phyloP scores from a whole-genome alignment of 345 rosid genomes.

The Gossypium rotundifolium region DNA sequence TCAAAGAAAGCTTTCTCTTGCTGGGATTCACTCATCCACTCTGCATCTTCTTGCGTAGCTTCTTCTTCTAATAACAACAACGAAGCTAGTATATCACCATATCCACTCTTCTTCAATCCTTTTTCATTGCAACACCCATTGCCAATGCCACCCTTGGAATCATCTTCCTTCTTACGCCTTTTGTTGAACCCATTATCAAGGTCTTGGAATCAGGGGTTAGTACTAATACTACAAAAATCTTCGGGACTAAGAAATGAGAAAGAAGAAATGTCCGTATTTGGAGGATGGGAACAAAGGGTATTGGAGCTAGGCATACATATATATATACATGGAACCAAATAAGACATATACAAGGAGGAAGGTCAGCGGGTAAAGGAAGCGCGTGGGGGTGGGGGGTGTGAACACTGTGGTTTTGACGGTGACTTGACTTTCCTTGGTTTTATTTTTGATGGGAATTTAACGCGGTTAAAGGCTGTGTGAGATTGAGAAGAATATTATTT shows the following conservation, averaged over 20 bases:
- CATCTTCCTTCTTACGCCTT: conserved; percentile 5
- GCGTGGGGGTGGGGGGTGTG: conserved; percentile 2
- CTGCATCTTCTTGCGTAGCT: conserved; percentile 9
- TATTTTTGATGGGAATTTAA: background rate
- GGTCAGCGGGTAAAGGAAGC: conserved; percentile 7
- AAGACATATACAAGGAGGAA: background rate
- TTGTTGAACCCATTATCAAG: conserved; percentile 16
- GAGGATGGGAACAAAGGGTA: conserved; percentile 7
- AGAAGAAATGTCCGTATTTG: conserved; percentile 44
- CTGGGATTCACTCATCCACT: conserved; percentile 30
- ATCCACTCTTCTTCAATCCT: conserved; percentile 17
- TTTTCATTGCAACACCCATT: background rate
- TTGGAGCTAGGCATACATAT: background rate
- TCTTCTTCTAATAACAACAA: conserved; percentile 40
- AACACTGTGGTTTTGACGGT: conserved; percentile 2
- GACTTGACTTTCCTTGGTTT: background rate
- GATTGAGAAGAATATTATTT: background rate
- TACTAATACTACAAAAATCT: conserved; percentile 31
- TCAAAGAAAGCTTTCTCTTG: conserved; percentile 37
- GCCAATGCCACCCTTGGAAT: conserved; percentile 8
- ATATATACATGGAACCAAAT: background rate
- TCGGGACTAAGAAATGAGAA: conserved; percentile 59
- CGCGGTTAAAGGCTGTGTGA: background rate
- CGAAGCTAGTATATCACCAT: conserved; percentile 41
- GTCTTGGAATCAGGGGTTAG: conserved; percentile 24